Evolutionary conservation across 73 alveolate genomes (phyloP).

Genomic region (Paraurostyla sp.): DNA sequence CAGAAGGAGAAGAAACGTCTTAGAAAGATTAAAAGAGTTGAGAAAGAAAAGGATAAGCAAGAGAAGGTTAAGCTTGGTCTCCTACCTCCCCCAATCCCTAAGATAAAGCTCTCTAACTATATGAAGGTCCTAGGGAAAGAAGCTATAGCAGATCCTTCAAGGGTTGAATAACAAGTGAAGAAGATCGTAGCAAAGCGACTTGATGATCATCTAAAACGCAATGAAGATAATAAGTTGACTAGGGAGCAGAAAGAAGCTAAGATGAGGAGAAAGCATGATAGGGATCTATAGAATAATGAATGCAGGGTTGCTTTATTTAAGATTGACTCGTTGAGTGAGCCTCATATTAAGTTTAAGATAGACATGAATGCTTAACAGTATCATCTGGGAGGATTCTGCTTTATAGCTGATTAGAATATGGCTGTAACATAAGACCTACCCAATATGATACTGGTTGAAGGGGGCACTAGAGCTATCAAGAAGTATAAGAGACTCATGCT

Average conservation of each 20-base stretch:
- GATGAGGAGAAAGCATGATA: conserved; percentile 80
- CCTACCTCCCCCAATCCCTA: conserved; percentile 89
- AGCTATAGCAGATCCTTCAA: conserved; percentile 90
- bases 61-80: conserved; percentile 92
- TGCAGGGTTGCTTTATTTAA: conserved; percentile 88
- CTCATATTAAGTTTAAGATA: conserved; percentile 85
- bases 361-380: conserved; percentile 87
- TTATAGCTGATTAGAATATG: conserved; percentile 68
- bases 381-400: conserved; percentile 81
- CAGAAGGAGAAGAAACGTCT: conserved; percentile 88
- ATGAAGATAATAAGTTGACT: conserved; percentile 87
- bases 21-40: conserved; percentile 77
- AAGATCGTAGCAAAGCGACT: conserved; percentile 79
- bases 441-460: conserved; percentile 88
- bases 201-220: conserved; percentile 79
- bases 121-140: conserved; percentile 90
- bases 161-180: conserved; percentile 85
- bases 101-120: conserved; percentile 83
- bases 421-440: conserved; percentile 76
- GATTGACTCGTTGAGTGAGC: conserved; percentile 69
- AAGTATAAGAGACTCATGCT: conserved; percentile 85
- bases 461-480: conserved; percentile 93
- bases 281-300: conserved; percentile 83
- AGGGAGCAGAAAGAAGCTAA: conserved; percentile 89
- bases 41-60: conserved; percentile 85